Conservation (phyloP, 345 rosid species). For the Rhizophora mangle region DNA sequence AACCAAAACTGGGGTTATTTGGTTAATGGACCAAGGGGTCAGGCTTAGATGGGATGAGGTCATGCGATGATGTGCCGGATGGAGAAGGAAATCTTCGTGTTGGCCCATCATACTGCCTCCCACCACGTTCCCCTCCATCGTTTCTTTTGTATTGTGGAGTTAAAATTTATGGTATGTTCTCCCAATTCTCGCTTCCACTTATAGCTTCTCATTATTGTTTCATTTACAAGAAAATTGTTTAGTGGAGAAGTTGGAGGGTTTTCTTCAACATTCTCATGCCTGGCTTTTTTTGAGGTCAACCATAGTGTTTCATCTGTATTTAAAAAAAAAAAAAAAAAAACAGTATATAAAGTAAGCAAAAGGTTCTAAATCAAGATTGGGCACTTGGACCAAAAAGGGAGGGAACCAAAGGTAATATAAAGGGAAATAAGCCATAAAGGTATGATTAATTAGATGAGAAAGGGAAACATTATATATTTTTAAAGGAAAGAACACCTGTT, state of each 20-base stretch:
- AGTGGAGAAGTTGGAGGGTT: neutral
- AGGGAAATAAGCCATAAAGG: too few relatives aligned
- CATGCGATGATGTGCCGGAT: neutral
- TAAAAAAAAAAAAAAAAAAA: neutral
- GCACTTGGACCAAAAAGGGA: too few relatives aligned
- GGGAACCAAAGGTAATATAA: too few relatives aligned
- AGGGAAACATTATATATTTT: too few relatives aligned
- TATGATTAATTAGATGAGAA: too few relatives aligned
- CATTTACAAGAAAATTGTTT: neutral
- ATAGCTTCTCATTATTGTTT: neutral
- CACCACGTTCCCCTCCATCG: neutral
- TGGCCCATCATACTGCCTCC: slow-evolving; percentile 20
- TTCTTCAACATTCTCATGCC: neutral
- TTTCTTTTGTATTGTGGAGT: neutral
- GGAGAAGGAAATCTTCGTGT: neutral
- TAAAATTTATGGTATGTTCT: neutral
- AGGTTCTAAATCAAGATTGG: too few relatives aligned
- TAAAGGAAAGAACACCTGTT: too few relatives aligned
- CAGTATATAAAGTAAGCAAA: neutral
- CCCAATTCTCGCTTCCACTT: neutral
- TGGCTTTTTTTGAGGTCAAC: neutral
- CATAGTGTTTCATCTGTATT: neutral
- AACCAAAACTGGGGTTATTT: too few relatives aligned
- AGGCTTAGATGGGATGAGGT: neutral
- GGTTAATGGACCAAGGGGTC: too few relatives aligned